Conservation (phyloP, 768 basidiomycete species). For the Rhodotorula babjevae region DNA sequence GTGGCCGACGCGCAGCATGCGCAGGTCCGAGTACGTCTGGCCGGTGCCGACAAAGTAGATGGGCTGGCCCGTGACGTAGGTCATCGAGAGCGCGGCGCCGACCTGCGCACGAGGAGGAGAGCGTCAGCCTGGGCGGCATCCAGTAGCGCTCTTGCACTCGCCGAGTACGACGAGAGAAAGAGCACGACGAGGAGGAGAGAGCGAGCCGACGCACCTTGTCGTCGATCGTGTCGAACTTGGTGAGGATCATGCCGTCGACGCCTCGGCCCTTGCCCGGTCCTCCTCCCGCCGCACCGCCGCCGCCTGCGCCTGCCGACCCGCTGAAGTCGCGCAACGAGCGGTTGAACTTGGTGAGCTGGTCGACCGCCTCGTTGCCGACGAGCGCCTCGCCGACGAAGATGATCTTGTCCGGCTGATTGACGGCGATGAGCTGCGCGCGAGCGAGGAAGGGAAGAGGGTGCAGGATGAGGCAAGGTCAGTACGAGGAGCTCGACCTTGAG, state of each 20-base stretch:
- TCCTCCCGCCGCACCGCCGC: background rate
- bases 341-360: slow-evolving; percentile 95
- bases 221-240: slow-evolving; percentile 98
- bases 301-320: slow-evolving; percentile 52
- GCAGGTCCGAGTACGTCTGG: slow-evolving; percentile 92
- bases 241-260: slow-evolving; percentile 96
- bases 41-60: slow-evolving; percentile 98
- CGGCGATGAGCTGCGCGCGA: slow-evolving; percentile 66
- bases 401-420: slow-evolving; percentile 94
- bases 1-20: slow-evolving; percentile 81
- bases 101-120: slow-evolving; percentile 56
- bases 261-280: slow-evolving; percentile 68
- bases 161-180: no score
- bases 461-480: background rate
- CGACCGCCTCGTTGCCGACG: slow-evolving; percentile 97
- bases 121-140: background rate
- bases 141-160: no score
- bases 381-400: slow-evolving; percentile 97
- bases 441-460: background rate
- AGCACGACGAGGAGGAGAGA: background rate
- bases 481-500: background rate
- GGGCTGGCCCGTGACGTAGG: slow-evolving; percentile 96
- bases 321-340: slow-evolving; percentile 89
- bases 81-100: slow-evolving; percentile 97
- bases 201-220: slow-evolving; percentile 64